A percentile compares a stretch with the other conserved stretches of the same genome.
These are phyloP conservation scores for Henckelia pumila DNA, from an alignment of 257 asterid genomes.

Conservation along the genomic window DNA sequence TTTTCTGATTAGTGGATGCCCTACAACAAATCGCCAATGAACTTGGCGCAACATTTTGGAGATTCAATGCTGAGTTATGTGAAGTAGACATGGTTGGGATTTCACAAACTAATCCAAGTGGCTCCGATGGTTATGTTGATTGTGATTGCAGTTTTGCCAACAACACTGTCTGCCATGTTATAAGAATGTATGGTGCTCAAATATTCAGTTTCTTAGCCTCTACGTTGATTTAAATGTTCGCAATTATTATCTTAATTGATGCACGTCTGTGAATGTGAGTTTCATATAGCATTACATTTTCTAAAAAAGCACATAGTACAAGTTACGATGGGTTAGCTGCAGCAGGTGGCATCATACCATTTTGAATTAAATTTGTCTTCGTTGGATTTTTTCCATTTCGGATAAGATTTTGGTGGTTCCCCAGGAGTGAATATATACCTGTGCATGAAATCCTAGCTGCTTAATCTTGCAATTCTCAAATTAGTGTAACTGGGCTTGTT, in stretches of 20 bases:
- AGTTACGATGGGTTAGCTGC: background rate
- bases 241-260: background rate
- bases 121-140: slow-evolving; percentile 48
- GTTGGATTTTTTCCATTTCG: no score
- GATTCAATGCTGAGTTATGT: slow-evolving; percentile 58
- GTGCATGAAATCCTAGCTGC: background rate
- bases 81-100: slow-evolving; percentile 54
- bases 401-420: background rate
- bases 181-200: slow-evolving; percentile 44
- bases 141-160: slow-evolving; percentile 51
- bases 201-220: slow-evolving; percentile 6
- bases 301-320: background rate
- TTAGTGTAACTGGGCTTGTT: background rate
- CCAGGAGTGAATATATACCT: background rate
- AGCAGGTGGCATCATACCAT: background rate
- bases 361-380: no score
- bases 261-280: background rate
- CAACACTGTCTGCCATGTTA: slow-evolving; percentile 57
- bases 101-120: slow-evolving; percentile 42
- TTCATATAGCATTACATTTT: background rate
- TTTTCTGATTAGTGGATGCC: slow-evolving; percentile 47
- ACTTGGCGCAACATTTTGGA: slow-evolving; percentile 77
- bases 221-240: background rate
- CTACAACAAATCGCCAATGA: slow-evolving; percentile 62
- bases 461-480: background rate